These are phyloP conservation scores for Leishmania guyanensis DNA, from an alignment of 208 protist species.

Conservation along the genomic window DNA sequence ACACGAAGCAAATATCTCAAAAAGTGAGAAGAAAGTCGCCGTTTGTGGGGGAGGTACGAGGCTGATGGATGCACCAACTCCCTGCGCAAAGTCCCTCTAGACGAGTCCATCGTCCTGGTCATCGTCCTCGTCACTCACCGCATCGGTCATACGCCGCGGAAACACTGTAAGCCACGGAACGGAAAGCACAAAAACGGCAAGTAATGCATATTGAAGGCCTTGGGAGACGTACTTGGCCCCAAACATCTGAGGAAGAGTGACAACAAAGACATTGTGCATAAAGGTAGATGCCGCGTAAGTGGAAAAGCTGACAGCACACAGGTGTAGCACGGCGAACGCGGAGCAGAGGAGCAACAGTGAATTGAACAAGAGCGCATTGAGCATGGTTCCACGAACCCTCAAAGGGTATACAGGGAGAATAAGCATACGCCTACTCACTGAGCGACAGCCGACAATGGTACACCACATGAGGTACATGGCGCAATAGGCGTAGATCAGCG, in stretches of 20 bases:
- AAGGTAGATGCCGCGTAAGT: conserved; percentile 68
- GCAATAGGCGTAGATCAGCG: conserved; percentile 80
- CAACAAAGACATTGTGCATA: conserved; percentile 52
- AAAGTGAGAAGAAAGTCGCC: not conserved
- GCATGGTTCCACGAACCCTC: conserved; percentile 84
- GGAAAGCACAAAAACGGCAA: conserved; percentile 34
- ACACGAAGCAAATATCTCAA: not conserved
- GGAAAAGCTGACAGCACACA: conserved; percentile 86
- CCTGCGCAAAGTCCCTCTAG: not conserved
- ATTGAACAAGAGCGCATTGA: conserved; percentile 96
- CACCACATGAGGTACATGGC: conserved; percentile 92
- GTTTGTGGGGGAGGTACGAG: not conserved
- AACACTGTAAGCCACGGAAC: conserved; percentile 27
- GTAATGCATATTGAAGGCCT: conserved; percentile 61
- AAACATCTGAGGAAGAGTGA: conserved; percentile 48
- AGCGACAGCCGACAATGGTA: conserved; percentile 86
- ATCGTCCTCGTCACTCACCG: conserved; percentile 26
- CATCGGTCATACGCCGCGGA: conserved; percentile 9
- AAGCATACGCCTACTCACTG: conserved; percentile 70
- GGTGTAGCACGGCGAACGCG: conserved; percentile 88
- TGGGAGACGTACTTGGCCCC: conserved; percentile 52
- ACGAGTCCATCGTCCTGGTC: conserved; percentile 9
- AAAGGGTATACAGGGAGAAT: conserved; percentile 80
- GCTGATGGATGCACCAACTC: not conserved
- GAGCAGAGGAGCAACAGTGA: conserved; percentile 85